Evolutionary conservation across 139 green algal species (phyloP).

Genomic region (Chlamydomonas incerta): DNA sequence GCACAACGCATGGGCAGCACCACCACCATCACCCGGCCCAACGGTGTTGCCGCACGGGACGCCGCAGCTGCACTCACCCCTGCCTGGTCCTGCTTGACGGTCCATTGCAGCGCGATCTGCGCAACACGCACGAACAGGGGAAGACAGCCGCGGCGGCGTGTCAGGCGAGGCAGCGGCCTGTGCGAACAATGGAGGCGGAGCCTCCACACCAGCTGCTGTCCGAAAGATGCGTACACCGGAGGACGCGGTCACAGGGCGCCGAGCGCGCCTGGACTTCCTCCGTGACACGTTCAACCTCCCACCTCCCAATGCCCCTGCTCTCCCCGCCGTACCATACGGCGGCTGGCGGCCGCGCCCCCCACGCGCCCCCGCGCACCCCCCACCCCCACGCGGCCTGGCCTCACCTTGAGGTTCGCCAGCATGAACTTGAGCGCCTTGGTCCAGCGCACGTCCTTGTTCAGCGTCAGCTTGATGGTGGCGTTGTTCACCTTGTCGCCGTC

Average conservation of each 20-base stretch:
- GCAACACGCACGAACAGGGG: conserved; percentile 78
- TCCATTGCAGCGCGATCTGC: conserved; percentile 66
- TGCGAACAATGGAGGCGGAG: background rate
- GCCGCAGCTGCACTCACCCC: no score
- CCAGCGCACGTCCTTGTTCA: conserved; percentile 92
- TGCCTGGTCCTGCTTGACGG: conserved; percentile 19
- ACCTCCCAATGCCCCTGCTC: no score
- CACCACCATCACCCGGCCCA: no score
- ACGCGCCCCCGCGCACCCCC: background rate
- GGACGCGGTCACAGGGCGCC: no score
- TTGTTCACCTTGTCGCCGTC: conserved; percentile 89
- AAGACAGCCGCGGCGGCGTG: background rate
- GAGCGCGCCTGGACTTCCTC: no score
- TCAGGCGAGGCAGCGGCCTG: no score
- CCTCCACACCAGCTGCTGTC: background rate
- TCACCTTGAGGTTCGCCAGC: conserved; percentile 74
- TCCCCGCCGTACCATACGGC: no score
- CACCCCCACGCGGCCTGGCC: conserved; percentile 29
- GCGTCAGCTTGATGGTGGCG: conserved; percentile 83
- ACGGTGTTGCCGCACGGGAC: no score
- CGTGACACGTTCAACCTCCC: no score
- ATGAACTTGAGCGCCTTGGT: conserved; percentile 96
- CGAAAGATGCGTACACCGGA: no score
- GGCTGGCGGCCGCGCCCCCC: background rate
- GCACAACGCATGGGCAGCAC: no score